Evolutionary conservation across 2,329 filamentous ascomycete species (phyloP), one percentile per base, ranked within the genome.

Genomic region (Trichoderma sp.): DNA sequence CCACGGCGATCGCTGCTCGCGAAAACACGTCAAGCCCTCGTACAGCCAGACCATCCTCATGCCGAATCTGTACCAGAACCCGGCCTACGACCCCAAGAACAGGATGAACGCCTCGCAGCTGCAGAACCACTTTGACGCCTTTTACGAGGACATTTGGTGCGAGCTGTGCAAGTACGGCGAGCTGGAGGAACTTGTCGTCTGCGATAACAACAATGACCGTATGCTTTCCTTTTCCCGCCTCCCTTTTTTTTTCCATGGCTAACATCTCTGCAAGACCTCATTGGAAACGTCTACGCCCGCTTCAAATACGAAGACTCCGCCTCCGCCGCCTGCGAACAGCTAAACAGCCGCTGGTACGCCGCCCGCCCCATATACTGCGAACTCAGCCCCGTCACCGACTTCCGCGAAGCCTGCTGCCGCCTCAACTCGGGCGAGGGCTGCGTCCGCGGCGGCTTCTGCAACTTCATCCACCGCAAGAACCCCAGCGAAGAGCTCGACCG

Each of bases 121-220:
- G 79, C 94, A 97, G 82, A 97, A 97, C 84, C 95, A 99, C 87
- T 99, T 99, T 79, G 95, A 99, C 81, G 95, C 95, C 76, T 99
- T 99, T 81, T 99, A 99, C 85, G 95, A 99, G 84, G 95, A 99
- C 80, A 93, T 99, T 73, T 99, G 95, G 94, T 98, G 94, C 83
- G 95, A 99, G 87, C 92, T 99, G 84, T 98, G 95, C 90, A 93
- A 97, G 82, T 99, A 96, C 80, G 95, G 95, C 73, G 93, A 98
- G 82, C 86, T 98, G 39, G 95, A 99, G 82, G 95, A 99, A 83
- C 88, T 99, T 13, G 95, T 99, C 13, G 94, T 99, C 3, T 99
- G 95, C 82, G 95, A 99, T 83, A 99, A 99, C 81, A 98, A 98
- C 82, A 99, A 99, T 82, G 95, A 99, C 78, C 94, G 90, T 92